Base-by-base conservation (phyloP, 805 yeast species). In the Wickerhamomyces bovis region DNA sequence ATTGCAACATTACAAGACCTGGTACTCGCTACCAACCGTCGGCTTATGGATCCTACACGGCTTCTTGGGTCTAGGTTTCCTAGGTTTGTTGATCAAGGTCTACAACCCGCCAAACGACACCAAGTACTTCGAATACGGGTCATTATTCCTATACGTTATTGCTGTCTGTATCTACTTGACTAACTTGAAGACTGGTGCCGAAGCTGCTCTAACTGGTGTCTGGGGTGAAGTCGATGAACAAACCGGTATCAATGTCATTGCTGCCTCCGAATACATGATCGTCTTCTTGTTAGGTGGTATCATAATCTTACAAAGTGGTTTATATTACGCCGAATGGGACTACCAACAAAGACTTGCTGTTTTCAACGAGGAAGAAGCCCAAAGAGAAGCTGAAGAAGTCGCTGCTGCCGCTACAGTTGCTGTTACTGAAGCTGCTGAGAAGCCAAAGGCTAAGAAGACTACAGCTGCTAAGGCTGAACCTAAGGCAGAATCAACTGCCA, bases 151-250 rank as follows among this genome's bases (percentile, higher is more conserved):
- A 48, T 77, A 77, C 62, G 83, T 89, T 64, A 69, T 82, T 33
- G 85, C 85, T 18, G 68, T 85, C 40, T 80, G 92, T 57, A 77
- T 92, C 57, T 94, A 89, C 66, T 70, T 92, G 58, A 85, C 96
- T 52, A 94, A 94, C 69, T 72, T 92, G 55, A 77, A 88, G 61
- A 79, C 85, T 44, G 98, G 98, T 45, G 71, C 83, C 36, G 76
- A 76, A 55, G 78, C 90, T 47, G 78, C 88, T 45, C 56, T 80
- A 23, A 66, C 76, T 48, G 90, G 89, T 39, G 72, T 80, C 50
- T 92, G 98, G 98, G 98, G 97, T 54, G 98, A 92, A 44, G 96
- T 94, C 43, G 87, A 86, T 58, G 80, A 77, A 63, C 73, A 74
- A 50, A 87, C 95, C 20, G 98, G 98, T 26, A 68, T 92, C 58